phyloP scores from a whole-genome alignment of 495 filamentous ascomycete species.

The Recurvomyces mirabilis region DNA sequence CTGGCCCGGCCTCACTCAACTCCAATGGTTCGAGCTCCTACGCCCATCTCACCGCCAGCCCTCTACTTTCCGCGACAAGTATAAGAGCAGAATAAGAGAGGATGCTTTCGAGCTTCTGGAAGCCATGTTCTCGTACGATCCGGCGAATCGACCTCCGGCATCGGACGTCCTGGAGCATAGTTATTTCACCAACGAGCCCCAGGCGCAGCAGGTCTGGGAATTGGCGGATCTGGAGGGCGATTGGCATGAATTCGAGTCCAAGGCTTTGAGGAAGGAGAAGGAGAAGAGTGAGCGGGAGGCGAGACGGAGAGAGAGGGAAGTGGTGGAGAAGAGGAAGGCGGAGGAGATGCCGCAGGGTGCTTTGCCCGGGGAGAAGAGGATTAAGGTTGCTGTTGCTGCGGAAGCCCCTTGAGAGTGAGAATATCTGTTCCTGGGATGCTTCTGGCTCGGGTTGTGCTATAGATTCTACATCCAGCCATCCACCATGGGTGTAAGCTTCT shows the following conservation, averaged over 20 bases:
- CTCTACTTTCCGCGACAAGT: constrained; percentile 76
- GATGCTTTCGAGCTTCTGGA: constrained; percentile 73
- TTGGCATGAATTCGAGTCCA: constrained; percentile 99
- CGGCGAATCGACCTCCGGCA: constrained; percentile 70
- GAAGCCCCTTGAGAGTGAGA: too few species aligned
- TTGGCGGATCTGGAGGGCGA: constrained; percentile 79
- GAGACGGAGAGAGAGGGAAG: constrained; percentile 23
- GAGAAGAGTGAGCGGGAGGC: constrained; percentile 70
- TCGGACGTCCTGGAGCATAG: constrained; percentile 76
- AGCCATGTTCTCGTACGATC: constrained; percentile 79
- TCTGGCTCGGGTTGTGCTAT: too few species aligned
- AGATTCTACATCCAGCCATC: too few species aligned
- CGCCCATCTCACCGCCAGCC: constrained; percentile 59
- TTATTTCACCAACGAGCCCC: constrained; percentile 84
- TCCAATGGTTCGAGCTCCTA: constrained; percentile 93
- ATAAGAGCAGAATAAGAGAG: constrained; percentile 52
- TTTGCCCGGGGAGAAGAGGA: constrained; percentile 22
- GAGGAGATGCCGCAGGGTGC: constrained; percentile 16
- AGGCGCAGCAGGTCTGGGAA: constrained; percentile 68
- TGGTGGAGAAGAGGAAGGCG: constrained; percentile 24
- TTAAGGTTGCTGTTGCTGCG: too few species aligned
- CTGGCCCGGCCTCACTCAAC: constrained; percentile 80
- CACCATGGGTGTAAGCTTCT: too few species aligned
- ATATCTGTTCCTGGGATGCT: too few species aligned
- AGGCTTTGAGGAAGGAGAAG: constrained; percentile 82